Conservation (phyloP, 176 grass and related monocot species). For the Rhynchospora breviuscula region DNA sequence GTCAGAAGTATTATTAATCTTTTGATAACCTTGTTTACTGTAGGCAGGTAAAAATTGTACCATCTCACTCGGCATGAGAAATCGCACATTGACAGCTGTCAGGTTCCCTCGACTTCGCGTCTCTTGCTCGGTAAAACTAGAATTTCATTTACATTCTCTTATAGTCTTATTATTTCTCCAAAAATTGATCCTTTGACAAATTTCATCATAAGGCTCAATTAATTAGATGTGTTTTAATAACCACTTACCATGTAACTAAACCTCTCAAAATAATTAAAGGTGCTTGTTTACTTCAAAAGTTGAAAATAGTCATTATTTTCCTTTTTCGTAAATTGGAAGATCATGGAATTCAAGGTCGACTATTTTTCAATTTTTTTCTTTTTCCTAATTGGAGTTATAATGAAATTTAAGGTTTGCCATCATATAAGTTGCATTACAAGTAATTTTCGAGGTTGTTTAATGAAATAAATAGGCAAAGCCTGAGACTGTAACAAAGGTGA, state of each 20-base stretch:
- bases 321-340: neutral
- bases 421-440: neutral
- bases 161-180: neutral
- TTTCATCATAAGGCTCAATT: neutral
- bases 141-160: neutral
- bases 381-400: neutral
- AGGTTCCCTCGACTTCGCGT: conserved; percentile 36
- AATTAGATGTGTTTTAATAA: neutral
- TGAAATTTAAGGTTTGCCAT: neutral
- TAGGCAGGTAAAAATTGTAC: conserved; percentile 37
- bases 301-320: neutral
- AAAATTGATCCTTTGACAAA: neutral
- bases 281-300: neutral
- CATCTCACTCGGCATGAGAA: conserved; percentile 29
- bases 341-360: neutral
- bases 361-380: neutral
- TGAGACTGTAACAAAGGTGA: conserved; percentile 70
- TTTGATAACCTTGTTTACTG: conserved; percentile 12
- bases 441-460: neutral
- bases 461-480: conserved; percentile 44
- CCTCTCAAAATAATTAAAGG: neutral
- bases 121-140: conserved; percentile 30
- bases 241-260: neutral
- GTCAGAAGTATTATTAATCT: neutral
- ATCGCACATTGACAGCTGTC: conserved; percentile 9